Evolutionary conservation across 768 basidiomycete genomes (phyloP).

Genomic region (Botryobasidium botryosum): DNA sequence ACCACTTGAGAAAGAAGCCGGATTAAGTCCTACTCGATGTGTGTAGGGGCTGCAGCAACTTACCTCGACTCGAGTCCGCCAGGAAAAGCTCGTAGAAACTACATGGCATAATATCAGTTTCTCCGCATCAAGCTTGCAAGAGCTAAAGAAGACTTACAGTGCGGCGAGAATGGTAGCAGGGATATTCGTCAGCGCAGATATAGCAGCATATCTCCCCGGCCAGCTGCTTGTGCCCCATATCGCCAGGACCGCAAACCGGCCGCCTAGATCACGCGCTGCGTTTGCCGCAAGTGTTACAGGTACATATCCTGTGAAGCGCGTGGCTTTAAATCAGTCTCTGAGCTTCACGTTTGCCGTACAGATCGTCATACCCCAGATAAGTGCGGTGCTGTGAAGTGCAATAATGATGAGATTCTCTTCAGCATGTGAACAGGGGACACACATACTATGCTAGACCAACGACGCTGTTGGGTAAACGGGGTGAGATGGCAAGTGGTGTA

Average conservation of each 20-base stretch:
- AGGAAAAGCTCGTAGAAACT: slow-evolving; percentile 3
- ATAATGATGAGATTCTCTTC: too few species aligned
- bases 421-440: too few species aligned
- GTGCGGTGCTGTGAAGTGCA: too few species aligned
- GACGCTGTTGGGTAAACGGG: too few species aligned
- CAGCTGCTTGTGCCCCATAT: slow-evolving; percentile 4
- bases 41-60: too few species aligned
- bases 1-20: too few species aligned
- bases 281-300: slow-evolving; percentile 4
- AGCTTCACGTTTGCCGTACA: too few species aligned
- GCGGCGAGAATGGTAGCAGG: slow-evolving; percentile 2
- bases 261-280: slow-evolving; percentile 4
- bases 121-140: background rate
- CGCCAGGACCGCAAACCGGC: background rate
- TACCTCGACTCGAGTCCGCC: slow-evolving; percentile 2
- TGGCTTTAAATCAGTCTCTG: too few species aligned
- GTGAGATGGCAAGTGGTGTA: too few species aligned
- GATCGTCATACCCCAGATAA: too few species aligned
- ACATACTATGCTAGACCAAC: too few species aligned
- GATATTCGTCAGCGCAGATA: slow-evolving; percentile 1
- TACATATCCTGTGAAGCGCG: background rate
- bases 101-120: background rate
- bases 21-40: too few species aligned
- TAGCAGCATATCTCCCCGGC: background rate
- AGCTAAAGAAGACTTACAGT: background rate